These are phyloP conservation scores for Eruca vesicaria DNA, from an alignment of 441 rosid genomes.

Conservation along the genomic window DNA sequence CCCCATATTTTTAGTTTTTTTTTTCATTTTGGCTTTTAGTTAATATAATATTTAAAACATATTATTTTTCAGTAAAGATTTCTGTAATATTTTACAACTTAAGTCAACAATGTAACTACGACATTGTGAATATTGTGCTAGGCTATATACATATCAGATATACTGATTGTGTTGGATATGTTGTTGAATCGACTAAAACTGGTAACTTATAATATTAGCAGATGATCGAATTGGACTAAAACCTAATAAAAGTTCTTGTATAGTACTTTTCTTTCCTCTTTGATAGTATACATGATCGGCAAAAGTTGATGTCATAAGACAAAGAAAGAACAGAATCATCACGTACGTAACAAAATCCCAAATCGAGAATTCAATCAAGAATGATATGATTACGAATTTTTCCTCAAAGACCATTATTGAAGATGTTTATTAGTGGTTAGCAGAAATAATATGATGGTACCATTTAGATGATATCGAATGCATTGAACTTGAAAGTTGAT, in stretches of 20 bases:
- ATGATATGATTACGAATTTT: not conserved
- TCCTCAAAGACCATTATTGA: not conserved
- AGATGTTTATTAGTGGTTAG: not conserved
- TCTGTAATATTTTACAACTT: not conserved
- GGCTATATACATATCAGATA: not conserved
- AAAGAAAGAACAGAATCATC: not conserved
- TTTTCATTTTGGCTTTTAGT: slow-evolving; percentile 32
- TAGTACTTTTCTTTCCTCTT: not conserved
- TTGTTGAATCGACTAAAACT: not conserved
- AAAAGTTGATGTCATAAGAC: not conserved
- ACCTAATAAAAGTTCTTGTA: not conserved
- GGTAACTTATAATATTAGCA: not conserved
- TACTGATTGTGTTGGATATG: not conserved
- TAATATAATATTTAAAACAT: slow-evolving; percentile 6
- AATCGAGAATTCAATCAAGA: not conserved
- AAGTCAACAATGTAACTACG: not conserved
- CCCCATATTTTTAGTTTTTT: not conserved
- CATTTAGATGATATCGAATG: not conserved
- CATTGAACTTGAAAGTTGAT: not conserved
- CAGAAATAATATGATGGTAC: not conserved
- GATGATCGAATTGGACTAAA: not conserved
- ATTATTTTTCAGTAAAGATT: not conserved
- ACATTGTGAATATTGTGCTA: not conserved
- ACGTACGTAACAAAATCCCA: not conserved
- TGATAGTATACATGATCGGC: not conserved